These are phyloP conservation scores for Achaetomiella virescens DNA, from an alignment of 495 filamentous ascomycete species.

Conservation along the genomic window DNA sequence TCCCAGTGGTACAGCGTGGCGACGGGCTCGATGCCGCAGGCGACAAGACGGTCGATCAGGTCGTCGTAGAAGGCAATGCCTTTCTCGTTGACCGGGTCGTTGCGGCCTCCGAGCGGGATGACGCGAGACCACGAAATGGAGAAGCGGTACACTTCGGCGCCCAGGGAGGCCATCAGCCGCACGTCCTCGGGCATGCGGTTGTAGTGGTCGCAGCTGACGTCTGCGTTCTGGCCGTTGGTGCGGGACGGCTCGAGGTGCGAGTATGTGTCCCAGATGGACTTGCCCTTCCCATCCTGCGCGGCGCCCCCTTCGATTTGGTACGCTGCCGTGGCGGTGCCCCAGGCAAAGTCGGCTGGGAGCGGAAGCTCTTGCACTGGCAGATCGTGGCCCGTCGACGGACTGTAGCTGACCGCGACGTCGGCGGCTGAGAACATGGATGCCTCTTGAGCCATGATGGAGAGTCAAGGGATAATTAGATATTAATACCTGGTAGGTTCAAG, in stretches of 20 bases:
- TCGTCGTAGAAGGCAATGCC: conserved; percentile 45
- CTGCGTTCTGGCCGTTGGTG: conserved; percentile 24
- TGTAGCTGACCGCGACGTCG: background rate
- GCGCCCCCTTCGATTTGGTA: conserved; percentile 43
- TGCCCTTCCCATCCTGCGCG: conserved; percentile 39
- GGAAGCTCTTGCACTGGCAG: background rate
- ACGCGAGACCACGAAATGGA: conserved; percentile 31
- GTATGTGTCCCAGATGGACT: conserved; percentile 36
- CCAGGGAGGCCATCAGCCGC: conserved; percentile 24
- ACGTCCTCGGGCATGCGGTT: conserved; percentile 25
- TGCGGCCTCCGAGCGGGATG: conserved; percentile 26
- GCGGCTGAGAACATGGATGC: background rate
- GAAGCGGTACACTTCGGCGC: conserved; percentile 29
- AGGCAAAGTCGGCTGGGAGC: background rate
- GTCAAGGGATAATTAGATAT: no score
- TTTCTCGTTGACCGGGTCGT: conserved; percentile 34
- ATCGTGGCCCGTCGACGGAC: background rate
- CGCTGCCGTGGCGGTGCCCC: conserved; percentile 6
- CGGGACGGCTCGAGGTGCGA: conserved; percentile 25
- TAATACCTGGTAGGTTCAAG: no score
- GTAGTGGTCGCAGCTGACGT: conserved; percentile 29
- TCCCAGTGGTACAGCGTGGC: conserved; percentile 53
- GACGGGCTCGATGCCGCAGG: conserved; percentile 45
- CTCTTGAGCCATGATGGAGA: background rate
- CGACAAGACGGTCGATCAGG: conserved; percentile 46